Base-by-base conservation (phyloP, 108 stramenopile genomes). In the Nitzschia sp. region DNA sequence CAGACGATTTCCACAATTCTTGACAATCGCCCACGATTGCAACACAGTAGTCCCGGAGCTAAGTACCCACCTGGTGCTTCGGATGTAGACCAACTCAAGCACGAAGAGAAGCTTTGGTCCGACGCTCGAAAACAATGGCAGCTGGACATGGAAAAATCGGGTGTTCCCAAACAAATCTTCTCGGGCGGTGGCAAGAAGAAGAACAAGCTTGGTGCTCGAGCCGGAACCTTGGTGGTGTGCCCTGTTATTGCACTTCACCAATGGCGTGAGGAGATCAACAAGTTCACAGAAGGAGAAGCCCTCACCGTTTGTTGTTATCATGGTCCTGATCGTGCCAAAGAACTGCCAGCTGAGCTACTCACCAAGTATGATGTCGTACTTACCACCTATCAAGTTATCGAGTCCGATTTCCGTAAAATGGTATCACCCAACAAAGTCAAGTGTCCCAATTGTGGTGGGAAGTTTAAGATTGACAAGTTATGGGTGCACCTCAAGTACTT, bases 341-440 rank as follows among this genome's bases (percentile, higher is more conserved):
- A 76, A 40, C 80, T 89, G 6, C 87, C 95, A 10, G 69, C 82
- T 9, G 80, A 83, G 63, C 77, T 91, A 54, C 76, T 99, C 55
- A 62, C 51, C 65, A 89, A 82, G 64, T 95, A 89, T 67, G 98
- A 99, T 64, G 80, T 99, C 10, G 94, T 98, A 6, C 81, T 99
- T 15, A 99, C 98, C 0, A 97, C 97, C 0, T 99, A 99, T 77
- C 93, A 96, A 58, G 93, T 97, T 5, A 69, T 98, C 26, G 96
- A 98, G 71, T 78, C 90, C 19, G 96, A 98, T 58, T 95, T 92
- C 73, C 81, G 95, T 11, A 94, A 95, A 67, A 96, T 97, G 93
- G 81, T 89, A 0, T 90, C 86, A 8, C 94, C 95, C 25, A 89
- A 90, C 68, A 96, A 96, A 55, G 89, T 97, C 1, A 75, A 74